Percentiles rank a stretch among this genome's conserved stretches.
phyloP scores from a whole-genome alignment of 2,329 filamentous ascomycete genomes.

The Diaporthe capsici region DNA sequence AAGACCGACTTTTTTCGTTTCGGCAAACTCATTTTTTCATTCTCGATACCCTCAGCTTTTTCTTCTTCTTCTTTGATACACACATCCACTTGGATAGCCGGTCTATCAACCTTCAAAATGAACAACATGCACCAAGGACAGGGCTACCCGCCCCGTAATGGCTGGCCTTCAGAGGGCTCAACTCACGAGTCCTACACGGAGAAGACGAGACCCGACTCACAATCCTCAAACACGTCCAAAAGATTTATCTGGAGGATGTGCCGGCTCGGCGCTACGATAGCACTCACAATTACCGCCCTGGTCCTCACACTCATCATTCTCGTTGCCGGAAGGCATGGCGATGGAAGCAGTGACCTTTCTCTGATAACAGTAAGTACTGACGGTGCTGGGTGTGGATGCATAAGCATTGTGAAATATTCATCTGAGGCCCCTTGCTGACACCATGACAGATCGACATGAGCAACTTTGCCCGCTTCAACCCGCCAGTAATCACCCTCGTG shows the following conservation, averaged over 20 bases:
- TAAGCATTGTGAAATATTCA: background rate
- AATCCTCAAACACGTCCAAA: constrained; percentile 23
- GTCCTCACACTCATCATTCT: constrained; percentile 40
- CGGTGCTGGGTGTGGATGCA: background rate
- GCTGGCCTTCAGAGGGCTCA: constrained; percentile 22
- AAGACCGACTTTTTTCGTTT: background rate
- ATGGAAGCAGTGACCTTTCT: constrained; percentile 37
- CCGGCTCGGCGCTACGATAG: constrained; percentile 33
- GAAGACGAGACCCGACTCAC: background rate
- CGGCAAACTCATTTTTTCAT: background rate
- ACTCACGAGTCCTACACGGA: background rate
- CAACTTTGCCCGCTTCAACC: constrained; percentile 37
- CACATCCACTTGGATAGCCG: background rate
- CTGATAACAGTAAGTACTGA: constrained; percentile 36
- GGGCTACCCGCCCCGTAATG: constrained; percentile 11
- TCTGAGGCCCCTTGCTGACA: background rate
- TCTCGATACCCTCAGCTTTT: constrained; percentile 1
- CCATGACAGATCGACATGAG: constrained; percentile 38
- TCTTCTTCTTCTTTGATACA: background rate
- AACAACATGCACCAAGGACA: background rate
- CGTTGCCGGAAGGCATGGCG: constrained; percentile 34
- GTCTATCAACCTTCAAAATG: constrained; percentile 25
- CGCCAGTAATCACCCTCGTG: constrained; percentile 37
- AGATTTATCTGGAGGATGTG: constrained; percentile 33
- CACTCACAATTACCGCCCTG: constrained; percentile 34